phyloP scores from a whole-genome alignment of 2,329 filamentous ascomycete genomes.

The Epichloe gansuensis region DNA sequence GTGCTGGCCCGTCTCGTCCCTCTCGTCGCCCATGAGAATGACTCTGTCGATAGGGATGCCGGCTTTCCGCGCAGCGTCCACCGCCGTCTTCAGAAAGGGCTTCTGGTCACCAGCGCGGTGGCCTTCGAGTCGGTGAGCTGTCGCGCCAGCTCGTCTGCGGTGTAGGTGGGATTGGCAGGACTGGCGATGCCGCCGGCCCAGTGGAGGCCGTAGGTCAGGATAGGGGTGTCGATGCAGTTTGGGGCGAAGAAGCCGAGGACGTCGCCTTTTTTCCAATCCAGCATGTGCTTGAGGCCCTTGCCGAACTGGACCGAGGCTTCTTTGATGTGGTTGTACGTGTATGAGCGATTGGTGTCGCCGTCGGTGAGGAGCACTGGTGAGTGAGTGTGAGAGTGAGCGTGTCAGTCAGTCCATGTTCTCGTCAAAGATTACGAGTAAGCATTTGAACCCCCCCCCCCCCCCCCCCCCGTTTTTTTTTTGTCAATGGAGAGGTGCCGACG shows the following conservation, averaged over 20 bases:
- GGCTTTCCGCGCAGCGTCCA: slow-evolving; percentile 53
- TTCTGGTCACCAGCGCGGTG: slow-evolving; percentile 65
- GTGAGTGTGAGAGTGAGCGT: not conserved
- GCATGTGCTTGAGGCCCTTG: slow-evolving; percentile 59
- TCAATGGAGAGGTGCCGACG: slow-evolving; percentile 9
- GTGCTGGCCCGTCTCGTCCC: slow-evolving; percentile 42
- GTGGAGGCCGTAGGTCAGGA: slow-evolving; percentile 62
- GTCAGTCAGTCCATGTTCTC: too few relatives aligned
- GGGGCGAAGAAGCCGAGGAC: slow-evolving; percentile 73
- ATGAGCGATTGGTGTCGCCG: slow-evolving; percentile 50
- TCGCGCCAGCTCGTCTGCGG: slow-evolving; percentile 67
- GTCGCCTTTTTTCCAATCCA: slow-evolving; percentile 72
- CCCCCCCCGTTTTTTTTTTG: too few relatives aligned
- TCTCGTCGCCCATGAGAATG: slow-evolving; percentile 59
- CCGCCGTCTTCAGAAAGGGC: slow-evolving; percentile 49
- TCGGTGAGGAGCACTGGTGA: slow-evolving; percentile 65
- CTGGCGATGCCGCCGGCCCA: slow-evolving; percentile 75
- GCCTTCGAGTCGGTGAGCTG: slow-evolving; percentile 71
- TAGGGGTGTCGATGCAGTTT: slow-evolving; percentile 73
- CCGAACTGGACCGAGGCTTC: slow-evolving; percentile 62
- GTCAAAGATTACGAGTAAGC: not conserved
- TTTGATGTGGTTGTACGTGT: slow-evolving; percentile 59
- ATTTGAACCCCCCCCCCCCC: not conserved
- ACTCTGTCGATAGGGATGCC: slow-evolving; percentile 62
- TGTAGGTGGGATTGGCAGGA: slow-evolving; percentile 85